These are phyloP conservation scores for Fusarium xyrophilum DNA, from an alignment of 2,329 filamentous ascomycete species.

Conservation along the genomic window DNA sequence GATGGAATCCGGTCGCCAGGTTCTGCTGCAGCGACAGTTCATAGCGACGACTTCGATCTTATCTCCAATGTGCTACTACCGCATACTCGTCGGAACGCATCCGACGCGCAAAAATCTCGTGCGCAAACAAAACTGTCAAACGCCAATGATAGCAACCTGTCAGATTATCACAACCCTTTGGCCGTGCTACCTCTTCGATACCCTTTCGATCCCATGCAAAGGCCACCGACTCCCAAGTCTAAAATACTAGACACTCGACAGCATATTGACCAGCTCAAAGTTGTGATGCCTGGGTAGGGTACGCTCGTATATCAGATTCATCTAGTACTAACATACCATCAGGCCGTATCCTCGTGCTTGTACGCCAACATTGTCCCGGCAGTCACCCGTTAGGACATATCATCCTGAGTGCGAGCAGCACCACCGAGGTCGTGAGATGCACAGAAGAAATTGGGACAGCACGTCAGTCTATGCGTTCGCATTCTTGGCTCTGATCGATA, in stretches of 20 bases:
- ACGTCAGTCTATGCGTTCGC: neutral
- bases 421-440: conserved; percentile 19
- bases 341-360: neutral
- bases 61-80: neutral
- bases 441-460: conserved; percentile 10
- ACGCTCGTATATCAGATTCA: neutral
- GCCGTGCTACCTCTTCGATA: conserved; percentile 31
- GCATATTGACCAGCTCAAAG: neutral
- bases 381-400: neutral
- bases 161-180: conserved; percentile 17
- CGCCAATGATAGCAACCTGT: conserved; percentile 3
- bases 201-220: conserved; percentile 2
- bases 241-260: neutral
- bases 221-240: neutral
- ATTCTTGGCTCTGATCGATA: neutral
- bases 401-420: neutral
- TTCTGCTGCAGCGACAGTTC: conserved; percentile 47
- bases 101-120: neutral
- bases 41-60: conserved; percentile 47
- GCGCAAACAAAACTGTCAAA: neutral
- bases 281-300: neutral
- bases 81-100: neutral
- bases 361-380: neutral
- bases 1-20: conserved; percentile 33
- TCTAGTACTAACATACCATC: neutral